Percentiles rank a stretch among this genome's conserved stretches.
Evolutionary conservation across 2,329 filamentous ascomycete genomes (phyloP).

Genomic region (Clarireedia homoeocarpa): DNA sequence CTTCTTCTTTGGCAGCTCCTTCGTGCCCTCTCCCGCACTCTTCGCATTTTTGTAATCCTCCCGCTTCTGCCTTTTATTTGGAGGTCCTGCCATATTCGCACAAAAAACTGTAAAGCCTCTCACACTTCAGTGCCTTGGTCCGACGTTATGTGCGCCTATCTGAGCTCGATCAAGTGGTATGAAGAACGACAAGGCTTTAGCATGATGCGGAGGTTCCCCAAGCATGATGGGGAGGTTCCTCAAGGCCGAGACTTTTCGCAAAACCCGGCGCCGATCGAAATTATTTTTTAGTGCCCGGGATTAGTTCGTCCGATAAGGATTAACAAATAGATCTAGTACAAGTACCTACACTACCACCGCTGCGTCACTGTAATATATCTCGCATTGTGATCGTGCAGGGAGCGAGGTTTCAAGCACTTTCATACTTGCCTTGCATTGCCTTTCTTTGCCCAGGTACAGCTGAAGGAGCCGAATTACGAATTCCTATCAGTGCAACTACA

Average conservation of each 20-base stretch:
- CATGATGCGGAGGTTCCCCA: constrained; percentile 9
- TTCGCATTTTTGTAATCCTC: constrained; percentile 54
- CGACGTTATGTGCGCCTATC: neutral
- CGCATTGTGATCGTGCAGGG: too few relatives aligned
- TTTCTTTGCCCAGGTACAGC: neutral
- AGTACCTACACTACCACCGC: too few relatives aligned
- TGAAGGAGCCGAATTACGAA: neutral
- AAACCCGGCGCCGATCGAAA: neutral
- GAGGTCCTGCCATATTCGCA: constrained; percentile 33
- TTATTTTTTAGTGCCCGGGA: neutral
- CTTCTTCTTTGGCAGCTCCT: constrained; percentile 74
- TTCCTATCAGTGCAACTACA: too few relatives aligned
- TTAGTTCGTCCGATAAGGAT: neutral
- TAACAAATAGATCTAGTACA: too few relatives aligned
- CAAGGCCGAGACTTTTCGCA: constrained; percentile 10
- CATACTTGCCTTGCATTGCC: neutral
- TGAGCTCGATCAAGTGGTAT: neutral
- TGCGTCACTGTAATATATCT: too few relatives aligned
- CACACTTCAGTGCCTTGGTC: neutral
- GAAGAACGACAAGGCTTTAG: neutral
- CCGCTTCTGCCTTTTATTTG: constrained; percentile 57
- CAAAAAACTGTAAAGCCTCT: neutral
- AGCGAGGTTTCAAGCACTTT: too few relatives aligned
- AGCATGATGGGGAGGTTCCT: constrained; percentile 5
- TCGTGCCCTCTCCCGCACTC: constrained; percentile 37